Evolutionary conservation across 2,329 filamentous ascomycete species (phyloP).

Genomic region (Clonostachys rhizophaga): DNA sequence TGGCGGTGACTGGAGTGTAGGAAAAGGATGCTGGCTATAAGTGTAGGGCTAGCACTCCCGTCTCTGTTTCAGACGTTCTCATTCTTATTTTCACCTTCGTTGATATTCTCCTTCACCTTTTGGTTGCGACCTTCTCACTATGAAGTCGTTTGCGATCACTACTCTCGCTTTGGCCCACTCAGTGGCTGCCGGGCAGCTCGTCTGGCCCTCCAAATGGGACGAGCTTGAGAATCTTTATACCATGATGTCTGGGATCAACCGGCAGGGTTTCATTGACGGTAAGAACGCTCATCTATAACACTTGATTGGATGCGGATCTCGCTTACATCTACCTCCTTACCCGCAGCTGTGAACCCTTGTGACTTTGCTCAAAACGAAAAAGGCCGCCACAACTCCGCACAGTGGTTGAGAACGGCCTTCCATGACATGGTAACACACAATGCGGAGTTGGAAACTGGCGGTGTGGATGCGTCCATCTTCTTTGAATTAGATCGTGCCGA

Average conservation of each 20-base stretch:
- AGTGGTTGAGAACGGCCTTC: constrained; percentile 58
- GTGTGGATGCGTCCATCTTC: constrained; percentile 55
- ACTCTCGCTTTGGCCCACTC: neutral
- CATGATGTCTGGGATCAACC: constrained; percentile 10
- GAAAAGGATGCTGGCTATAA: too few relatives aligned
- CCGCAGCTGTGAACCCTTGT: too few relatives aligned
- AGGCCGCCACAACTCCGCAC: constrained; percentile 39
- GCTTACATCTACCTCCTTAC: too few relatives aligned
- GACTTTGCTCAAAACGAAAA: too few relatives aligned
- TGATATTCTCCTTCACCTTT: too few relatives aligned
- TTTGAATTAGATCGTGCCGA: constrained; percentile 52
- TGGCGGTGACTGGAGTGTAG: too few relatives aligned
- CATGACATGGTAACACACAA: constrained; percentile 58
- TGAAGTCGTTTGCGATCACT: too few relatives aligned
- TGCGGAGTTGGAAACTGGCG: constrained; percentile 39
- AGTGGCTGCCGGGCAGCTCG: constrained; percentile 5
- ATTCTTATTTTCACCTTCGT: too few relatives aligned
- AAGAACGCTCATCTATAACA: neutral
- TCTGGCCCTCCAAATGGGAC: constrained; percentile 12
- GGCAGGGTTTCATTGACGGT: constrained; percentile 11
- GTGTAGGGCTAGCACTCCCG: too few relatives aligned
- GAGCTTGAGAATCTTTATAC: constrained; percentile 11
- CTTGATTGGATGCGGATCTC: too few relatives aligned
- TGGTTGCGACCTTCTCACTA: too few relatives aligned
- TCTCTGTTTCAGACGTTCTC: too few relatives aligned